Base-by-base conservation (phyloP, 2,329 filamentous ascomycete species). In the Ophiostoma perfectum region DNA sequence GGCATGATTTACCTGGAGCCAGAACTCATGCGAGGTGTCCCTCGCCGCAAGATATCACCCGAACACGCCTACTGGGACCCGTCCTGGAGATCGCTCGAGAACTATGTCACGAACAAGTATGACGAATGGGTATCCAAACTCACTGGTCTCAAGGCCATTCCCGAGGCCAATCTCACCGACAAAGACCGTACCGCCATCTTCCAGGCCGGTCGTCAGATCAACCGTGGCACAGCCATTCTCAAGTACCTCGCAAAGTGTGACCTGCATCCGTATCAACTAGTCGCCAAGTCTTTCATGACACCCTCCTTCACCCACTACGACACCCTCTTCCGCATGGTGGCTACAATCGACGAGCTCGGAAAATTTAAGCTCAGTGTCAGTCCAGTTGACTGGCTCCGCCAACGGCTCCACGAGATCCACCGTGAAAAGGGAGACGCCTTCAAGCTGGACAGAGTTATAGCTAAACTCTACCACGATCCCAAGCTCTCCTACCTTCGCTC, bases 191-290 rank as follows among this genome's bases (percentile, higher is more conserved):
- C 79, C 3, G 80, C 80, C 47, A 81, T 84, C 65, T 86, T 85
- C 70, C 79, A 85, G 71, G 82, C 83, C 6, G 81, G 83, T 5
- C 80, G 84, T 0, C 84, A 86, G 71, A 81, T 86, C 65, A 86
- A 86, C 70, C 80, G 84, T 4, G 85, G 85, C 27, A 77, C 80
- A 11, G 76, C 78, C 36, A 82, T 85, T n/a, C 77, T 86, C 45
- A 79, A 82, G 62, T 87, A 85, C 68, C 75, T 87, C 5, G 75
- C 79, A 7, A 76, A 80, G 0, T 82, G 80, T n/a, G 77, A 81
- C 2, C 81, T 86, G 69, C 83, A 83, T 71, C 85, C 85, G 0
- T 86, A 83, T 69, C 85, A 87, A 74, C 79, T 87, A 9, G 78
- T 86, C 2, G 79, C 76, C 44, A 86, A 86, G 74, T 77, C 79